Evolutionary conservation across 805 yeast genomes (phyloP), one percentile per base, ranked within the genome.

Genomic region (Wickerhamomyces chaumierensis): DNA sequence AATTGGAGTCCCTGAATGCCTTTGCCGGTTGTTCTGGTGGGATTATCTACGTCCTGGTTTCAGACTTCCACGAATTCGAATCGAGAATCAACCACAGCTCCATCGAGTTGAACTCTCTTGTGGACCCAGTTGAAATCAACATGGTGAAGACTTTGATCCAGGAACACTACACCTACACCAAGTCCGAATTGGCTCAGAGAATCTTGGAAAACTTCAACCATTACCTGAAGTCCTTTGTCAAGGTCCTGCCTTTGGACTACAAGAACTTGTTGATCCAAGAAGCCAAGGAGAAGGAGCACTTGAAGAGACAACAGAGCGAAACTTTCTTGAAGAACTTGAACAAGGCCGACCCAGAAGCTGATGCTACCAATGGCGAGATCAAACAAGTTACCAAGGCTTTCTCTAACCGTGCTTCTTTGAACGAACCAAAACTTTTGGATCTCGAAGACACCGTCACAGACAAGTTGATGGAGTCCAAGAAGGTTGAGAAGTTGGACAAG

Each of bases 11-110:
- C 46, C 81, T 87, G 59, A 96, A 84, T 44, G 70, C 71, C 4
- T 65, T 78, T 43, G 95, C 98, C 40, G 98, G 98, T 69, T 92
- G 92, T 82, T 88, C 96, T 52, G 98, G 98, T 65, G 98, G 98
- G 76, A 90, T 92, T 61, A 94, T 96, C 14, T 90, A 90, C 57
- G 96, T 94, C 43, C 71, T 90, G 52, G 95, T 88, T 53, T 83
- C 90, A 69, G 96, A 92, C 37, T 58, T 56, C 45, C 95, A 88
- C 57, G 96, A 87, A 57, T 88, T 90, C 55, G 68, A 69, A 44
- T 75, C 77, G 45, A 80, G 80, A 62, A 86, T 85, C 48, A 90
- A 90, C 65, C 57, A 62, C 33, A 90, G 81, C 48, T 78, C 85
- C 49, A 90, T 92, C 48, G 96, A 82, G 52, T 71, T 92, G 42